phyloP scores from a whole-genome alignment of 2,329 filamentous ascomycete species.

The Pseudogymnoascus sp. region DNA sequence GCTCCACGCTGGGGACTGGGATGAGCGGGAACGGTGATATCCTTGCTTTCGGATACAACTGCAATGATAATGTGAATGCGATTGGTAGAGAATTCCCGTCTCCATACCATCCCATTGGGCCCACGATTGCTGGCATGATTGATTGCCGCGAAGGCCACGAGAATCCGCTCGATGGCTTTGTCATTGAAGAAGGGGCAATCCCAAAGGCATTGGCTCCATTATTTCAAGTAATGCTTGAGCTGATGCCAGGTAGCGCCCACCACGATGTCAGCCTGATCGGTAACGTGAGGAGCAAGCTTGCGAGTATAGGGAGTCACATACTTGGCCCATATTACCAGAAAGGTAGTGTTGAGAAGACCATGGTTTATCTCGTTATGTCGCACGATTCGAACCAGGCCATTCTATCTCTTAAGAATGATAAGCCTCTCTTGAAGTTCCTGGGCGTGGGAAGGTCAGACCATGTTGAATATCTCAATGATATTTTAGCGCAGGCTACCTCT shows the following conservation, averaged over 20 bases:
- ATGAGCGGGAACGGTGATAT: slow-evolving; percentile 63
- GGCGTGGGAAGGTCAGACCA: slow-evolving; percentile 50
- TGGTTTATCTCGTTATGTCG: slow-evolving; percentile 59
- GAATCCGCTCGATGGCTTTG: slow-evolving; percentile 52
- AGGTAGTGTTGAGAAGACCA: slow-evolving; percentile 51
- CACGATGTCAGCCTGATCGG: slow-evolving; percentile 33
- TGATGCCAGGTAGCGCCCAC: slow-evolving; percentile 41
- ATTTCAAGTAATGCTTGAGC: slow-evolving; percentile 49
- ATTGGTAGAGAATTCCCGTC: slow-evolving; percentile 45
- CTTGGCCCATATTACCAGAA: slow-evolving; percentile 49
- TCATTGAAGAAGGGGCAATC: slow-evolving; percentile 56
- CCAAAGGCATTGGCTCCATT: slow-evolving; percentile 48
- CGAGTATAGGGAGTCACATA: slow-evolving; percentile 44
- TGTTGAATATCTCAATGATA: slow-evolving; percentile 42
- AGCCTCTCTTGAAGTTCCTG: slow-evolving; percentile 50
- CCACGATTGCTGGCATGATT: slow-evolving; percentile 55
- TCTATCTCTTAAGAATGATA: slow-evolving; percentile 50
- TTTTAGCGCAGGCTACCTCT: slow-evolving; percentile 47
- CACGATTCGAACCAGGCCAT: slow-evolving; percentile 50
- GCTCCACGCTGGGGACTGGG: slow-evolving; percentile 46
- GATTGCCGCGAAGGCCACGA: slow-evolving; percentile 46
- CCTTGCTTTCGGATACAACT: slow-evolving; percentile 57
- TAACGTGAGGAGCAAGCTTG: slow-evolving; percentile 39
- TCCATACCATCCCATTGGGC: slow-evolving; percentile 47
- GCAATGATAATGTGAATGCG: slow-evolving; percentile 46